Percentiles rank a stretch among this genome's conserved stretches.
Conservation (phyloP, 805 yeast genomes). For the Yarrowia hollandica region DNA sequence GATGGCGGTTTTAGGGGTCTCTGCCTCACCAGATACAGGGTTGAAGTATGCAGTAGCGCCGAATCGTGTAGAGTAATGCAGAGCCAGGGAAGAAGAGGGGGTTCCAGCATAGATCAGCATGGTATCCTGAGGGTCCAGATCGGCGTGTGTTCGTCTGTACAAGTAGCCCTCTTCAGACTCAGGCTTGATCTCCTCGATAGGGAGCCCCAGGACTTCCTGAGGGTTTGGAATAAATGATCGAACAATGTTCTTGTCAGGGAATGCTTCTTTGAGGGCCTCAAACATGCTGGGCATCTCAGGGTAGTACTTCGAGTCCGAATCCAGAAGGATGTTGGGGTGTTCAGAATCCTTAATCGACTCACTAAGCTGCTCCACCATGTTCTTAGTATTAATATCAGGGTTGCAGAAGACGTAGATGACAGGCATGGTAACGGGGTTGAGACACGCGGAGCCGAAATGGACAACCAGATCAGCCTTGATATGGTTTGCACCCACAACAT, state of each 20-base stretch:
- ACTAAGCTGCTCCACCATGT: slow-evolving; percentile 46
- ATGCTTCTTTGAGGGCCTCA: slow-evolving; percentile 15
- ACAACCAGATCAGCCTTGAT: slow-evolving; percentile 80
- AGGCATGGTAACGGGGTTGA: slow-evolving; percentile 74
- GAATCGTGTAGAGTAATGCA: slow-evolving; percentile 74
- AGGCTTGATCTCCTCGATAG: background rate
- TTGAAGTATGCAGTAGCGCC: slow-evolving; percentile 53
- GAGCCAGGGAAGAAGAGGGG: slow-evolving; percentile 77
- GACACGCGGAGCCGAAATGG: slow-evolving; percentile 94
- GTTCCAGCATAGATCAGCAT: slow-evolving; percentile 17
- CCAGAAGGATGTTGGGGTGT: slow-evolving; percentile 49
- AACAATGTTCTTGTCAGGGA: slow-evolving; percentile 5
- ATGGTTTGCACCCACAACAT: slow-evolving; percentile 95
- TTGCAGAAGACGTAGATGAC: slow-evolving; percentile 77
- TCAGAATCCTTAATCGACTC: slow-evolving; percentile 46
- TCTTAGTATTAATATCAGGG: slow-evolving; percentile 46
- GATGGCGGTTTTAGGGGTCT: slow-evolving; percentile 65
- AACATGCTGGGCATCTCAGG: slow-evolving; percentile 46
- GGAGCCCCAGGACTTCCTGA: background rate
- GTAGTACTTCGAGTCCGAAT: slow-evolving; percentile 75
- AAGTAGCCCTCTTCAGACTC: slow-evolving; percentile 4
- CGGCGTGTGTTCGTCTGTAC: slow-evolving; percentile 2
- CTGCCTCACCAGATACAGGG: slow-evolving; percentile 39
- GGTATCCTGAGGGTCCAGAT: slow-evolving; percentile 16
- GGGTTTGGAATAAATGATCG: slow-evolving; percentile 23